Evolutionary conservation across 768 basidiomycete genomes (phyloP).

Genomic region (Rhodotorula toruloides): DNA sequence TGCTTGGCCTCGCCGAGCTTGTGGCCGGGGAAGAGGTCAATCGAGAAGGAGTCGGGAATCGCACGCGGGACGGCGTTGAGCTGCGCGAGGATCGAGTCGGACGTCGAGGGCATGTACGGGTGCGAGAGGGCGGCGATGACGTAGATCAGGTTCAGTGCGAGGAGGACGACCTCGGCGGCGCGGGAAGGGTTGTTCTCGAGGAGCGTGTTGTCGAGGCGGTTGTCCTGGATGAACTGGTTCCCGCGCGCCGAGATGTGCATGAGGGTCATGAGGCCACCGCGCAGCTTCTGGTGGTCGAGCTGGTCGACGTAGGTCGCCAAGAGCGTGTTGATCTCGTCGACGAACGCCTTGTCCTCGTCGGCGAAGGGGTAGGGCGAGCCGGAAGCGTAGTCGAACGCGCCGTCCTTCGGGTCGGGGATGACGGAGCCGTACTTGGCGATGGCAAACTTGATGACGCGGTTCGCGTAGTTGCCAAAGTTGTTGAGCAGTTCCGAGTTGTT

Average conservation of each 20-base stretch:
- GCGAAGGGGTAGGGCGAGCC: slow-evolving; percentile 54
- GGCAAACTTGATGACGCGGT: slow-evolving; percentile 86
- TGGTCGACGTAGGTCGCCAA: slow-evolving; percentile 73
- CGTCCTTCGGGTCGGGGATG: slow-evolving; percentile 72
- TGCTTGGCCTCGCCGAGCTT: slow-evolving; percentile 77
- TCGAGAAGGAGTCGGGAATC: slow-evolving; percentile 59
- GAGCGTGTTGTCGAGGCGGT: slow-evolving; percentile 82
- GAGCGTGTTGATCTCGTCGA: slow-evolving; percentile 69
- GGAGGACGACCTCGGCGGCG: slow-evolving; percentile 82
- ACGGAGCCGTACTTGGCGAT: slow-evolving; percentile 72
- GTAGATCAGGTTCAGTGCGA: slow-evolving; percentile 90
- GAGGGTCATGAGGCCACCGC: slow-evolving; percentile 76
- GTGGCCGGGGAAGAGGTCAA: slow-evolving; percentile 83
- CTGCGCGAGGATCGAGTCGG: slow-evolving; percentile 71
- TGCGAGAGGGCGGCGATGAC: slow-evolving; percentile 74
- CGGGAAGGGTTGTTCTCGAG: slow-evolving; percentile 73
- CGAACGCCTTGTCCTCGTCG: slow-evolving; percentile 60
- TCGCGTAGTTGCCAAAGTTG: slow-evolving; percentile 98
- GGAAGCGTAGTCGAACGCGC: slow-evolving; percentile 64
- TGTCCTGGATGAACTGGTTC: slow-evolving; percentile 89
- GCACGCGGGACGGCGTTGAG: slow-evolving; percentile 81
- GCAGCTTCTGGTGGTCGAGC: slow-evolving; percentile 88
- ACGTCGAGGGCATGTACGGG: slow-evolving; percentile 94
- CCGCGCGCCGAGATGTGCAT: slow-evolving; percentile 85
- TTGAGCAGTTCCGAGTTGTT: slow-evolving; percentile 92